These are phyloP conservation scores for Rhipidocladum racemiflorum DNA, from an alignment of 176 grass and related monocot species.

Conservation along the genomic window DNA sequence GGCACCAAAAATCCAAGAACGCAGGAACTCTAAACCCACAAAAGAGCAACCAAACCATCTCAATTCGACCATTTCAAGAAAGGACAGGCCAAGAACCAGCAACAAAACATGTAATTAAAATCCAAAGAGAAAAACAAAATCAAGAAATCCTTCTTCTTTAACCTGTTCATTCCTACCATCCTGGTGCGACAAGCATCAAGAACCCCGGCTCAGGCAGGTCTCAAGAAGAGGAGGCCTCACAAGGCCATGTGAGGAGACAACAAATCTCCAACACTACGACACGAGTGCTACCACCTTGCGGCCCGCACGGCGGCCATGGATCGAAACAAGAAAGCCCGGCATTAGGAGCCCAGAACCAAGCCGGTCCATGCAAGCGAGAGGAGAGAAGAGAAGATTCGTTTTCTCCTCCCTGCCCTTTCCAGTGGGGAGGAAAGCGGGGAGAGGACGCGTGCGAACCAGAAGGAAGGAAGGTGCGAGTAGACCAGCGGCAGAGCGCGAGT, in stretches of 20 bases:
- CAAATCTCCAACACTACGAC: not conserved
- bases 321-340: slow-evolving; percentile 1
- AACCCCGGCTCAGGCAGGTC: no score
- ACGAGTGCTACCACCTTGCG: not conserved
- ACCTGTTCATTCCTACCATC: not conserved
- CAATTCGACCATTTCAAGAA: not conserved
- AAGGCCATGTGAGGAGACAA: not conserved
- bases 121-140: no score
- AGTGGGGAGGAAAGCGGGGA: not conserved
- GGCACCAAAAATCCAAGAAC: not conserved
- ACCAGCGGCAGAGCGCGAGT: not conserved
- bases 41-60: not conserved
- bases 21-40: not conserved
- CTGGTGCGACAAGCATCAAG: not conserved
- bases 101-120: not conserved
- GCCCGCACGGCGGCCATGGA: not conserved
- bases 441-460: not conserved
- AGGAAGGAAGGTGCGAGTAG: not conserved
- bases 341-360: not conserved
- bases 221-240: not conserved
- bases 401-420: not conserved
- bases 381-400: not conserved
- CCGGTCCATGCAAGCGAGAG: not conserved
- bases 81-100: not conserved
- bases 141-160: not conserved